Conservation (phyloP, 2,329 filamentous ascomycete genomes). For the Aspergillus viridinutans region DNA sequence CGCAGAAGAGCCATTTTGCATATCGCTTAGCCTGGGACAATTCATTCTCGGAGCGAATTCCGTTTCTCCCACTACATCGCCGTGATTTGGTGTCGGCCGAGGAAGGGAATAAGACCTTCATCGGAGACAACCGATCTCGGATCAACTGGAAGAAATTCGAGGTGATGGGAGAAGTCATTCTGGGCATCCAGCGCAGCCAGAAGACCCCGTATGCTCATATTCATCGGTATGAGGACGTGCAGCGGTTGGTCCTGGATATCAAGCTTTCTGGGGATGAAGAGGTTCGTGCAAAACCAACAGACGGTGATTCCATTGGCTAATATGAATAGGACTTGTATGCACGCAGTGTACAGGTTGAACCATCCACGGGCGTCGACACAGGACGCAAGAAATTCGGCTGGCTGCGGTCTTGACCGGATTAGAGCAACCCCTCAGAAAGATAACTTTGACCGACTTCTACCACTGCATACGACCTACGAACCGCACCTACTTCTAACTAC, state of each 20-base stretch:
- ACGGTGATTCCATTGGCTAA: slow-evolving; percentile 7
- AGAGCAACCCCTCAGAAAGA: neutral
- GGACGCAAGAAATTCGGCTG: slow-evolving; percentile 42
- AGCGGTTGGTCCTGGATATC: slow-evolving; percentile 74
- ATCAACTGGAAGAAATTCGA: slow-evolving; percentile 99
- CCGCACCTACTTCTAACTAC: neutral
- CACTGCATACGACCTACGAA: neutral
- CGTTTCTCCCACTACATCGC: slow-evolving; percentile 84
- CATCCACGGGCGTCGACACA: slow-evolving; percentile 38
- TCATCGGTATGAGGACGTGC: slow-evolving; percentile 63
- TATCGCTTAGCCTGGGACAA: slow-evolving; percentile 99
- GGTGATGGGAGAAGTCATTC: slow-evolving; percentile 84
- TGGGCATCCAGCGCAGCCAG: slow-evolving; percentile 89
- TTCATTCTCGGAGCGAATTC: slow-evolving; percentile 81
- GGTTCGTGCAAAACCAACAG: slow-evolving; percentile 50
- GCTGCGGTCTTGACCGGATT: slow-evolving; percentile 31
- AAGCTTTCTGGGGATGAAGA: slow-evolving; percentile 82
- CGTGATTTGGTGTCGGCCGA: slow-evolving; percentile 88
- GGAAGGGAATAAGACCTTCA: slow-evolving; percentile 85
- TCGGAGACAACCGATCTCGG: slow-evolving; percentile 66
- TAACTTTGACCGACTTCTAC: neutral
- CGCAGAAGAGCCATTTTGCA: slow-evolving; percentile 85
- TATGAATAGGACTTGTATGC: slow-evolving; percentile 52
- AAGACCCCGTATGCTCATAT: slow-evolving; percentile 74
- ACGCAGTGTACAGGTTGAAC: slow-evolving; percentile 54